Evolutionary conservation across 2,329 filamentous ascomycete genomes (phyloP).

Genomic region (Ophioceras dolichostomum): DNA sequence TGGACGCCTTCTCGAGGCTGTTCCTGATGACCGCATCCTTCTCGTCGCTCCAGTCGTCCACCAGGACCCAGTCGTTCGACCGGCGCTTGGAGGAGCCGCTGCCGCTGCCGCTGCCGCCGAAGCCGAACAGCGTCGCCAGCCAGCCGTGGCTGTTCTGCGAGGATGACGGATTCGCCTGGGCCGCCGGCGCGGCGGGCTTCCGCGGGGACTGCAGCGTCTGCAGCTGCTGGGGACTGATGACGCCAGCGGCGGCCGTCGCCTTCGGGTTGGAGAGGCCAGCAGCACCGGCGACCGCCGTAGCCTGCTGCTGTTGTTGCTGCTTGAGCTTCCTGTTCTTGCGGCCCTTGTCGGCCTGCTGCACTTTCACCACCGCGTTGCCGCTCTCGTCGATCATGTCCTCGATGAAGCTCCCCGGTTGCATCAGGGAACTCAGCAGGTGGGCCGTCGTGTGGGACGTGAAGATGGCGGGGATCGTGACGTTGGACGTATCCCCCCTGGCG

Average conservation of each 20-base stretch:
- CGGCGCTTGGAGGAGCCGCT: conserved; percentile 38
- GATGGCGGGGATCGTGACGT: conserved; percentile 83
- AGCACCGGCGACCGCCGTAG: conserved; percentile 6
- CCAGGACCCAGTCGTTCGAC: conserved; percentile 59
- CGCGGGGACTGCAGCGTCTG: conserved; percentile 4
- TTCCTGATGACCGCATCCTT: conserved; percentile 29
- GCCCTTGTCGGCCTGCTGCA: conserved; percentile 32
- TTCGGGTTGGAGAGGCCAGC: conserved; percentile 7
- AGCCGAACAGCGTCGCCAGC: conserved; percentile 30
- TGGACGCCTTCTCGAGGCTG: conserved; percentile 23
- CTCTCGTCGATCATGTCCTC: conserved; percentile 49
- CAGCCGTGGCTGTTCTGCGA: conserved; percentile 18
- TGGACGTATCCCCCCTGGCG: conserved; percentile 89
- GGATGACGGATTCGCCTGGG: no score
- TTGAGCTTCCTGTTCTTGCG: conserved; percentile 22
- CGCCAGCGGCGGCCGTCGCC: conserved; percentile 2
- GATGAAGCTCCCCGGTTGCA: conserved; percentile 56
- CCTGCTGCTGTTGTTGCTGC: conserved; percentile 13
- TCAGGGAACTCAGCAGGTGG: conserved; percentile 78
- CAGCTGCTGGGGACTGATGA: no score
- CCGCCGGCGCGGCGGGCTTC: not conserved
- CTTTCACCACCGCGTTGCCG: conserved; percentile 41
- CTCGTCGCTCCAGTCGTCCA: conserved; percentile 53
- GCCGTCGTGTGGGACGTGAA: conserved; percentile 95
- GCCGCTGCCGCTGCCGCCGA: conserved; percentile 11